Evolutionary conservation across 441 rosid genomes (phyloP).

Genomic region (Adansonia gregorii): DNA sequence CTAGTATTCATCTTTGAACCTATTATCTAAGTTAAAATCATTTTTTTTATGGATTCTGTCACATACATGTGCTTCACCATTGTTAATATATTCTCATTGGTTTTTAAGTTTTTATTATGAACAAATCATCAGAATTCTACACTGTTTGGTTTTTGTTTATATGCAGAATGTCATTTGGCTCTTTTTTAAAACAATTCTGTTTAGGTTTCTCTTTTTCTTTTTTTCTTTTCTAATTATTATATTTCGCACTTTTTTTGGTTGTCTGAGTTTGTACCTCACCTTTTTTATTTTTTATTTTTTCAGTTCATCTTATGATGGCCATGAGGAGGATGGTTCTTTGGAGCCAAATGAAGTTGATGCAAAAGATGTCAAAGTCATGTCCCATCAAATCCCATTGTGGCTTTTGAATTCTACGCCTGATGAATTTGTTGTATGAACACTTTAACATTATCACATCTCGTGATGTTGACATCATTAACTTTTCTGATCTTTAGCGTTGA

Average conservation of each 20-base stretch:
- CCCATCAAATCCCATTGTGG: constrained; percentile 79
- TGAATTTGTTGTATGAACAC: constrained; percentile 77
- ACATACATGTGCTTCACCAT: constrained; percentile 4
- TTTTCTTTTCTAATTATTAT: not conserved
- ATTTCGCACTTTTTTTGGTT: constrained; percentile 3
- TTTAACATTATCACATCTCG: constrained; percentile 30
- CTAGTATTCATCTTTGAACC: constrained; percentile 9
- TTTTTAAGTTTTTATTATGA: constrained; percentile 3
- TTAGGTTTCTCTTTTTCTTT: not conserved
- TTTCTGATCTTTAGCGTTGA: constrained; percentile 36
- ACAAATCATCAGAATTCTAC: not conserved
- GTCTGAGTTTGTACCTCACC: constrained; percentile 21
- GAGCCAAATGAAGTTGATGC: constrained; percentile 65
- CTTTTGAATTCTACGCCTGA: constrained; percentile 88
- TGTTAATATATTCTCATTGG: not conserved
- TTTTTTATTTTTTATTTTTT: constrained; percentile 22
- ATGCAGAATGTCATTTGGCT: constrained; percentile 1
- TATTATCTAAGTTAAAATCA: not conserved
- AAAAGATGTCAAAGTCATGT: constrained; percentile 49
- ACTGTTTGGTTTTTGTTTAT: not conserved
- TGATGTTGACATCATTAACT: constrained; percentile 21
- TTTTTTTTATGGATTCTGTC: not conserved
- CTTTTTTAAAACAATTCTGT: not conserved
- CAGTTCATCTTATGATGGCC: constrained; percentile 91
- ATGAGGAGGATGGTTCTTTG: constrained; percentile 68